A percentile compares a stretch with the other conserved stretches of the same genome.
These are phyloP conservation scores for Pachysandra terminalis DNA, from an alignment of 164 flowering plant species.

Conservation along the genomic window DNA sequence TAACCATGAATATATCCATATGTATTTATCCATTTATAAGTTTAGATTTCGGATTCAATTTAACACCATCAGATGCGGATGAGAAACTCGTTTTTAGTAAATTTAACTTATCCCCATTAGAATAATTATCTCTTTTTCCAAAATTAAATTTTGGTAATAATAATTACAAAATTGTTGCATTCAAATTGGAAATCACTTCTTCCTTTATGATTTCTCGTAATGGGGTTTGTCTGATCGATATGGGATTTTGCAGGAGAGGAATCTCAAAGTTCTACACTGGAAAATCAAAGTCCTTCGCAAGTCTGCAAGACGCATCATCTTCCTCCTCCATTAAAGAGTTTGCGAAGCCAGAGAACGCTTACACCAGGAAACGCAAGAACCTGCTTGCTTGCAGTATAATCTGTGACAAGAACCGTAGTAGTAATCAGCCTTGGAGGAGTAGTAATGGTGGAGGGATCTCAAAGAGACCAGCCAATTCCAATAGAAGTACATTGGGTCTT, in stretches of 20 bases:
- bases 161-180: no score
- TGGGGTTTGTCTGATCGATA: no score
- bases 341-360: constrained; percentile 67
- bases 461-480: constrained; percentile 39
- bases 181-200: no score
- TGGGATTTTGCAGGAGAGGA: constrained; percentile 43
- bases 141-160: no score
- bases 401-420: constrained; percentile 38
- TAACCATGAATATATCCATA: no score
- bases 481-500: constrained; percentile 46
- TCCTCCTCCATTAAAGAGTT: constrained; percentile 45
- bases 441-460: constrained; percentile 42
- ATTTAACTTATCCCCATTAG: no score
- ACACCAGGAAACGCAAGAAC: constrained; percentile 61
- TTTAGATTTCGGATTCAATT: no score
- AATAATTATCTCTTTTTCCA: no score
- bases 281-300: constrained; percentile 58
- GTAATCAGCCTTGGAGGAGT: constrained; percentile 11
- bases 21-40: no score
- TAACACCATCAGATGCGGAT: no score
- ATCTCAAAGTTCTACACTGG: constrained; percentile 18
- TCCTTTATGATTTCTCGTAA: no score
- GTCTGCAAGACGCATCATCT: constrained; percentile 38
- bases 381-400: constrained; percentile 37
- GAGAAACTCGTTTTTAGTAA: no score